Evolutionary conservation across 768 basidiomycete species (phyloP).

Genomic region (Fistulinella prunicolor): DNA sequence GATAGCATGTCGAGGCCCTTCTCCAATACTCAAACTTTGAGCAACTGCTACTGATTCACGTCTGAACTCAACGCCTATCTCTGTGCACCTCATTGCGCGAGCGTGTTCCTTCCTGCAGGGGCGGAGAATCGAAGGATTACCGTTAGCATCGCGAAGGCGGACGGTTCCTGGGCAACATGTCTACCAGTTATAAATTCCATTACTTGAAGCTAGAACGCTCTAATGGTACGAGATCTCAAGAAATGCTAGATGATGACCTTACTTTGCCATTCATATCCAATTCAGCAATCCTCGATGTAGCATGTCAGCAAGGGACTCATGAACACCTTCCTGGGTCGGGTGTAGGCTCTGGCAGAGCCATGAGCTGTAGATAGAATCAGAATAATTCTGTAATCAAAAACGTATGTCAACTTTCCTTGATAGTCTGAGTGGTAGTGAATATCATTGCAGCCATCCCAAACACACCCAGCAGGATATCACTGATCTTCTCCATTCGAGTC

Average conservation of each 20-base stretch:
- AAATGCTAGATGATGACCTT: neutral
- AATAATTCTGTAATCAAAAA: neutral
- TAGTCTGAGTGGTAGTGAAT: slow-evolving; percentile 80
- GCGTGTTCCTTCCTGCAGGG: slow-evolving; percentile 8
- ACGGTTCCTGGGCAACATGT: slow-evolving; percentile 12
- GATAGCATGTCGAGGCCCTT: too few relatives aligned
- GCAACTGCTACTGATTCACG: too few relatives aligned
- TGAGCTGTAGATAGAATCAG: slow-evolving; percentile 44
- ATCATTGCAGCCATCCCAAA: slow-evolving; percentile 72
- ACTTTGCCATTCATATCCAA: slow-evolving; percentile 1
- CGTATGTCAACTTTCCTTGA: slow-evolving; percentile 43
- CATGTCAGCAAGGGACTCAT: too few relatives aligned
- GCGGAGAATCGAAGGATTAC: slow-evolving; percentile 19
- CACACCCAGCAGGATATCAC: slow-evolving; percentile 68
- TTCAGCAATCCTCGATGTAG: neutral
- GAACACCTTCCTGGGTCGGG: slow-evolving; percentile 28
- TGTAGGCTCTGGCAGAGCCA: slow-evolving; percentile 48
- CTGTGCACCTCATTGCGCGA: too few relatives aligned
- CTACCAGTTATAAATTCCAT: slow-evolving; percentile 14
- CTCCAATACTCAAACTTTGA: too few relatives aligned
- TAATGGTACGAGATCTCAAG: slow-evolving; percentile 8
- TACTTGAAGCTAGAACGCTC: slow-evolving; percentile 1
- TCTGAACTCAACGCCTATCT: too few relatives aligned
- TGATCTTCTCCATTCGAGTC: slow-evolving; percentile 60
- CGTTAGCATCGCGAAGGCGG: slow-evolving; percentile 11